Conservation (phyloP, 768 basidiomycete genomes). For the Boletus tomentosulus region DNA sequence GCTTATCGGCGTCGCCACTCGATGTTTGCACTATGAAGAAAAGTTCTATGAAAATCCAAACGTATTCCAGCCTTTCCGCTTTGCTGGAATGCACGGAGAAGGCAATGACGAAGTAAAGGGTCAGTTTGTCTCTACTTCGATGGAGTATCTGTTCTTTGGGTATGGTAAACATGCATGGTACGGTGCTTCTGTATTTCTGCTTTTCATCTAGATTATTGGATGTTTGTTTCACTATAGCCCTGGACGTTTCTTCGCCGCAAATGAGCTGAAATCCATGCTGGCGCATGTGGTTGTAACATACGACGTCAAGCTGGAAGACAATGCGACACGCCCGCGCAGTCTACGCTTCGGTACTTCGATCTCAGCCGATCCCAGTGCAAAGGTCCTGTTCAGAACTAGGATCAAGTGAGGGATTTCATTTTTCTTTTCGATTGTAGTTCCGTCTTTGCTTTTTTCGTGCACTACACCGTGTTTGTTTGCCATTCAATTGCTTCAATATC, state of each 20-base stretch:
- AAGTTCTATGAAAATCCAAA: slow-evolving; percentile 31
- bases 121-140: slow-evolving; percentile 30
- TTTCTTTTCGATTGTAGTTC: too few species aligned
- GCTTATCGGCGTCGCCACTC: slow-evolving; percentile 20
- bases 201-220: not conserved
- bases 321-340: not conserved
- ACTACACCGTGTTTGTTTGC: not conserved
- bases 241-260: slow-evolving; percentile 12
- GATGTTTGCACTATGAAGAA: slow-evolving; percentile 21
- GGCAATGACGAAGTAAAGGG: slow-evolving; percentile 29
- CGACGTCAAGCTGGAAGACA: slow-evolving; percentile 14
- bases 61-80: slow-evolving; percentile 31
- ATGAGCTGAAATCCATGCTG: slow-evolving; percentile 12
- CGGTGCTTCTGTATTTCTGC: not conserved
- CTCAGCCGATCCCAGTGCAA: slow-evolving; percentile 3
- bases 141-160: slow-evolving; percentile 37
- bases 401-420: not conserved
- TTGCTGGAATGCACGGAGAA: slow-evolving; percentile 30
- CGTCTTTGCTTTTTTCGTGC: not conserved
- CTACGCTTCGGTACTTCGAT: not conserved
- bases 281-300: slow-evolving; percentile 15
- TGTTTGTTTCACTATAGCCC: slow-evolving; percentile 1
- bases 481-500: too few species aligned
- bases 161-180: slow-evolving; percentile 17
- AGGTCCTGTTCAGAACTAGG: slow-evolving; percentile 15